These are phyloP conservation scores for Lyophyllum shimeji DNA, from an alignment of 768 basidiomycete genomes.

Conservation along the genomic window DNA sequence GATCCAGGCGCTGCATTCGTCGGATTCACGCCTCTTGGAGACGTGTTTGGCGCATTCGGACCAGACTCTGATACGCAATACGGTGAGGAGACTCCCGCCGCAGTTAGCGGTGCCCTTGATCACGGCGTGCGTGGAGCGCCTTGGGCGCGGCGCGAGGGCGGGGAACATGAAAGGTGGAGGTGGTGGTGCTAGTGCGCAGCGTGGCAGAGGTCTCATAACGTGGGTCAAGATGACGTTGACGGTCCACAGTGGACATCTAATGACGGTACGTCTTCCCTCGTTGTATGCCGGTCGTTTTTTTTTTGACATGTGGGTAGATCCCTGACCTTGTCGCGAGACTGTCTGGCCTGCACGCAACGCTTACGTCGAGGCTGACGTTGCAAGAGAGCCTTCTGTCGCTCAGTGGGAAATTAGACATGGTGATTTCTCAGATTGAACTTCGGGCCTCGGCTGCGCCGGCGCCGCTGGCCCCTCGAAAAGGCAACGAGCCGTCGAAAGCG, in stretches of 20 bases:
- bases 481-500: conserved; percentile 30
- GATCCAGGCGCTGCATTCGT: conserved; percentile 94
- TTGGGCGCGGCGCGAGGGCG: conserved; percentile 73
- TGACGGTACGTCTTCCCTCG: conserved; percentile 68
- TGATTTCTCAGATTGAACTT: conserved; percentile 90
- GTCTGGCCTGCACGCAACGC: conserved; percentile 77
- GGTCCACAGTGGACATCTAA: conserved; percentile 86
- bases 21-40: conserved; percentile 84
- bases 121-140: conserved; percentile 83
- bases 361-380: conserved; percentile 76
- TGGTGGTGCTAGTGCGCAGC: conserved; percentile 76
- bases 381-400: conserved; percentile 85
- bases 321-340: conserved; percentile 89
- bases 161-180: conserved; percentile 77
- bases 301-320: conserved; percentile 52
- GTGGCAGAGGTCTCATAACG: conserved; percentile 63
- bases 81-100: conserved; percentile 82
- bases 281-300: conserved; percentile 7
- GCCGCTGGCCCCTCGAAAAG: conserved; percentile 43
- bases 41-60: conserved; percentile 86
- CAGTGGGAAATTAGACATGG: conserved; percentile 89
- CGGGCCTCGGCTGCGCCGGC: conserved; percentile 73
- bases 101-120: conserved; percentile 86
- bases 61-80: conserved; percentile 77
- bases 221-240: conserved; percentile 85